Conservation (phyloP, 192 early-diverging fungal genomes). For the Bifiguratus adelaidae region DNA sequence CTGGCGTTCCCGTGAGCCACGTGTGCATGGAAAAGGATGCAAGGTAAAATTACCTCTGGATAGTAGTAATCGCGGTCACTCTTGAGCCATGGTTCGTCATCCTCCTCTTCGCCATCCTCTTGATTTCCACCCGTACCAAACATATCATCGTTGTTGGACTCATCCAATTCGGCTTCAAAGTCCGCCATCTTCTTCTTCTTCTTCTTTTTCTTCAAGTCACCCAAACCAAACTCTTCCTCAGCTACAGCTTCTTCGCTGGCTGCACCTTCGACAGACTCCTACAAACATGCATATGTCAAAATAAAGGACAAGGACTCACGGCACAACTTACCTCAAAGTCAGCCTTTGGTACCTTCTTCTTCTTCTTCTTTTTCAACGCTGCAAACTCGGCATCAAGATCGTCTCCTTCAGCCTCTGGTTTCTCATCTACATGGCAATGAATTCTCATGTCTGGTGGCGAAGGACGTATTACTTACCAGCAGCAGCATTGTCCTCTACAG, state of each 20-base stretch:
- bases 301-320: background rate
- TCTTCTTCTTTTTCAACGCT: conserved; percentile 86
- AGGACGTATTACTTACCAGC: background rate
- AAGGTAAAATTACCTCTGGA: conserved; percentile 43
- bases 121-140: conserved; percentile 31
- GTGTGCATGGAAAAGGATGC: background rate
- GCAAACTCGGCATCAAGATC: conserved; percentile 61
- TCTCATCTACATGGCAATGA: background rate
- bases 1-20: conserved; percentile 28
- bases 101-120: conserved; percentile 19
- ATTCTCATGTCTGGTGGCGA: too few species aligned
- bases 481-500: background rate
- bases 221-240: conserved; percentile 45
- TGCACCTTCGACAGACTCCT: conserved; percentile 24
- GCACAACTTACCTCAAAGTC: conserved; percentile 8
- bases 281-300: background rate
- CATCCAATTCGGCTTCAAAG: conserved; percentile 69
- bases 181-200: conserved; percentile 76
- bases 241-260: conserved; percentile 29
- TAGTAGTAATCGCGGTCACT: conserved; percentile 93
- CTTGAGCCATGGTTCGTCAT: conserved; percentile 76
- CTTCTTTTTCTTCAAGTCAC: conserved; percentile 68
- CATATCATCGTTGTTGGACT: conserved; percentile 38
- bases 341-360: conserved; percentile 47
- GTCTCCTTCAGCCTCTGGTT: conserved; percentile 23